Conservation (phyloP, 2,329 filamentous ascomycete species). For the Ophiocordyceps sinensis region DNA sequence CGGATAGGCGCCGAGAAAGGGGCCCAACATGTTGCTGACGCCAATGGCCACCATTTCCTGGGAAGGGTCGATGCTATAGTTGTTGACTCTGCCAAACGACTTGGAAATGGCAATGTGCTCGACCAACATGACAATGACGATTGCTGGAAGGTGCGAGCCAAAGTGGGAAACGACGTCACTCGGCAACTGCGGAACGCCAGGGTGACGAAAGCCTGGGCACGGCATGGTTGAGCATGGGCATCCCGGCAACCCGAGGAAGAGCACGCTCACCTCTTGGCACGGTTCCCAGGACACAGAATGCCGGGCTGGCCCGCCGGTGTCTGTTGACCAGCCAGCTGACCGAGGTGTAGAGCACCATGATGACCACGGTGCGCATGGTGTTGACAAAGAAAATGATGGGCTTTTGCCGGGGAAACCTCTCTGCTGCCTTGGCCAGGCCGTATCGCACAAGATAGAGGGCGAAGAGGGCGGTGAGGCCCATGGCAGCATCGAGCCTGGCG, state of each 20-base stretch:
- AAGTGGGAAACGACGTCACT: conserved; percentile 53
- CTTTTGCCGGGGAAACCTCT: conserved; percentile 51
- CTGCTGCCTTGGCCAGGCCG: conserved; percentile 49
- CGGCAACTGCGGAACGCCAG: conserved; percentile 57
- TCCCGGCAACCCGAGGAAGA: background rate
- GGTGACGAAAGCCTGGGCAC: conserved; percentile 56
- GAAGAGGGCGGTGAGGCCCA: conserved; percentile 70
- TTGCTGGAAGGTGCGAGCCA: conserved; percentile 59
- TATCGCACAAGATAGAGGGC: conserved; percentile 65
- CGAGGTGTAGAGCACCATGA: conserved; percentile 83
- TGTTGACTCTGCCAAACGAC: conserved; percentile 89
- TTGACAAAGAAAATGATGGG: conserved; percentile 82
- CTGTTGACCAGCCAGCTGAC: conserved; percentile 79
- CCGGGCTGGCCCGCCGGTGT: conserved; percentile 43
- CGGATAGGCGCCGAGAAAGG: conserved; percentile 84
- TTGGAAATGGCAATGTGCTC: conserved; percentile 97
- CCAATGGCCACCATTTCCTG: conserved; percentile 94
- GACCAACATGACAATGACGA: conserved; percentile 86
- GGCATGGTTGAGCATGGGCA: background rate
- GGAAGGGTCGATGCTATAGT: conserved; percentile 89
- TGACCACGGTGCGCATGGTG: conserved; percentile 79
- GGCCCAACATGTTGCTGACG: conserved; percentile 75
- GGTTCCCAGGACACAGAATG: conserved; percentile 58
- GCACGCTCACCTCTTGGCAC: conserved; percentile 52
- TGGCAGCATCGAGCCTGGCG: conserved; percentile 63